phyloP scores from a whole-genome alignment of 2,329 filamentous ascomycete species.

The Orbilia quercus region DNA sequence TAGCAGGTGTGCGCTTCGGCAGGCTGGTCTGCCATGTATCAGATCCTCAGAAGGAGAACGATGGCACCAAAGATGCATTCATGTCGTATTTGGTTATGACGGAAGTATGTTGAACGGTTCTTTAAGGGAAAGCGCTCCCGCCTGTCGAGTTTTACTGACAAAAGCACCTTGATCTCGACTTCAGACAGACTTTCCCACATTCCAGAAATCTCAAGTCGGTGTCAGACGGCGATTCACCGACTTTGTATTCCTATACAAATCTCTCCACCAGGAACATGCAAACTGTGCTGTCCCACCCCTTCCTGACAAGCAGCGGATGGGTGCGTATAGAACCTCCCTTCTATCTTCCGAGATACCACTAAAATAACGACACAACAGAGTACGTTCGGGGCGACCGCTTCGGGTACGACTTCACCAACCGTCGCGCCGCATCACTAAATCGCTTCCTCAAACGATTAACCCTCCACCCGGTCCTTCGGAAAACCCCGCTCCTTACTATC shows the following conservation, averaged over 20 bases:
- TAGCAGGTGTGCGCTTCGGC: slow-evolving; percentile 75
- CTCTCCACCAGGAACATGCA: slow-evolving; percentile 85
- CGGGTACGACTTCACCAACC: slow-evolving; percentile 87
- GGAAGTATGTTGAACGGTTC: slow-evolving; percentile 69
- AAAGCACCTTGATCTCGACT: background rate
- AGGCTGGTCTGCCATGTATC: slow-evolving; percentile 84
- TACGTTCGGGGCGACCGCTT: slow-evolving; percentile 97
- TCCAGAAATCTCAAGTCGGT: slow-evolving; percentile 80
- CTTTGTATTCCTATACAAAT: slow-evolving; percentile 96
- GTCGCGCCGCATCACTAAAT: slow-evolving; percentile 88
- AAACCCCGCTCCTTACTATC: slow-evolving; percentile 81
- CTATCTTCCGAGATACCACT: background rate
- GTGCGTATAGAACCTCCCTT: slow-evolving; percentile 44
- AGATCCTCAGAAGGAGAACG: slow-evolving; percentile 90
- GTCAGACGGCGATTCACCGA: slow-evolving; percentile 95
- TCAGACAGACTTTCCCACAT: slow-evolving; percentile 92
- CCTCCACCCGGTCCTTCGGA: slow-evolving; percentile 86
- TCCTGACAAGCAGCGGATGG: slow-evolving; percentile 98
- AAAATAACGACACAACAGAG: slow-evolving; percentile 65
- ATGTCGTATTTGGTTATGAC: slow-evolving; percentile 95
- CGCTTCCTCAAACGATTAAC: slow-evolving; percentile 88
- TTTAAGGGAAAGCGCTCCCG: background rate
- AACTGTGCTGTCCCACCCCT: slow-evolving; percentile 92
- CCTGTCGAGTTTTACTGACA: background rate
- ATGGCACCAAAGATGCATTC: slow-evolving; percentile 95